phyloP scores from a whole-genome alignment of 108 stramenopile species.

The Craspedostauros australis region DNA sequence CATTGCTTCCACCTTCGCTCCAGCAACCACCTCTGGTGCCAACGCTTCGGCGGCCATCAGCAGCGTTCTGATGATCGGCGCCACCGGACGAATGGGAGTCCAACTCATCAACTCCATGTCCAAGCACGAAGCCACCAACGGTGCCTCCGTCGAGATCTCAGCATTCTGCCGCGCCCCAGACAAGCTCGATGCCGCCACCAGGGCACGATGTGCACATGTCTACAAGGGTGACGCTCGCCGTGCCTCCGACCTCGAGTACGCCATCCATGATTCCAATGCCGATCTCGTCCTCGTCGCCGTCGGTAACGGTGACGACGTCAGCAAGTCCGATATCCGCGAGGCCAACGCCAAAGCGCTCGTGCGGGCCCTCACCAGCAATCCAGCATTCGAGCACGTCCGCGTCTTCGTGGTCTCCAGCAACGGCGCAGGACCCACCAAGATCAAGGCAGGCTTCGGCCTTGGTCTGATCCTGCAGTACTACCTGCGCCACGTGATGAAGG shows the following conservation, averaged over 20 bases:
- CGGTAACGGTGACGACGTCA: conserved; percentile 8
- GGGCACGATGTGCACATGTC: conserved; percentile 4
- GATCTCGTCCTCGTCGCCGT: conserved; percentile 12
- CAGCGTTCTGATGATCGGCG: conserved; percentile 45
- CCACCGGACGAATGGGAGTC: conserved; percentile 41
- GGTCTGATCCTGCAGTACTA: conserved; percentile 15
- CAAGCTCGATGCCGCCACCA: neutral
- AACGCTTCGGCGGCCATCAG: no score
- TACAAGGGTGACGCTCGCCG: conserved; percentile 9
- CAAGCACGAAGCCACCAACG: neutral
- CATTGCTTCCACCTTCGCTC: no score
- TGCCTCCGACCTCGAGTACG: conserved; percentile 5
- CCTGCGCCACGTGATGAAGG: conserved; percentile 19
- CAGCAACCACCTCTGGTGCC: no score
- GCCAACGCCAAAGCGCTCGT: conserved; percentile 13
- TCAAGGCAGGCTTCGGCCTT: conserved; percentile 22
- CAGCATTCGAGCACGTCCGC: conserved; percentile 12
- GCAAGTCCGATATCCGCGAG: conserved; percentile 8
- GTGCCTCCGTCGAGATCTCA: neutral
- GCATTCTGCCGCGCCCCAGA: conserved; percentile 15
- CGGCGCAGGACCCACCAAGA: conserved; percentile 15
- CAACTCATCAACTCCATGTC: conserved; percentile 1
- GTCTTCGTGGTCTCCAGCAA: conserved; percentile 16
- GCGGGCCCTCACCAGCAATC: conserved; percentile 5
- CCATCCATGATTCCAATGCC: conserved; percentile 3